Evolutionary conservation across 495 filamentous ascomycete species (phyloP).

Genomic region (Paragyromitra xinjiangensis): DNA sequence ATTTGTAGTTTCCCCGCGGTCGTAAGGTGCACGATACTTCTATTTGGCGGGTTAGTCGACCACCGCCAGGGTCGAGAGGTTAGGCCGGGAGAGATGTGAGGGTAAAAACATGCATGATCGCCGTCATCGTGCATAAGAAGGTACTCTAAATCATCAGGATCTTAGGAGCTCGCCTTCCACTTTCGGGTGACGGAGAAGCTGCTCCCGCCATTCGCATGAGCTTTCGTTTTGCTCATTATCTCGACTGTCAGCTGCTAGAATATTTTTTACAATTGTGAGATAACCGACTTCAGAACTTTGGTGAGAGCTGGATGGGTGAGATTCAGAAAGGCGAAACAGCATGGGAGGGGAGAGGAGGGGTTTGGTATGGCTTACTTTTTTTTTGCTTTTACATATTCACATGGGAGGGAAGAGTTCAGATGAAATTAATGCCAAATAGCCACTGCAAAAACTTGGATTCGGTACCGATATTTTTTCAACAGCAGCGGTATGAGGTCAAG

Average conservation of each 20-base stretch:
- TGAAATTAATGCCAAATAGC: slow-evolving; percentile 36
- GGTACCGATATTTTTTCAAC: slow-evolving; percentile 26
- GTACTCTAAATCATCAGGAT: slow-evolving; percentile 17
- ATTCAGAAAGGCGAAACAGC: neutral
- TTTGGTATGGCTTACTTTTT: neutral
- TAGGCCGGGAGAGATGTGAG: slow-evolving; percentile 28
- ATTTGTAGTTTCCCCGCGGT: slow-evolving; percentile 17
- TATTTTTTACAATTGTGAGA: slow-evolving; percentile 25
- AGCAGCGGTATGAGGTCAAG: slow-evolving; percentile 39
- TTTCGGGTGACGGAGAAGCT: slow-evolving; percentile 49
- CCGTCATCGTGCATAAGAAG: slow-evolving; percentile 44
- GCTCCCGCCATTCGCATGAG: slow-evolving; percentile 40
- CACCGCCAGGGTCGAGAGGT: slow-evolving; percentile 16
- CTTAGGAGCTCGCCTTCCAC: slow-evolving; percentile 40
- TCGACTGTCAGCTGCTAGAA: slow-evolving; percentile 29
- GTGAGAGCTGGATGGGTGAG: slow-evolving; percentile 20
- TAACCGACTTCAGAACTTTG: neutral
- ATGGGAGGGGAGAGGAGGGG: slow-evolving; percentile 14
- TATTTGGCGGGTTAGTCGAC: slow-evolving; percentile 13
- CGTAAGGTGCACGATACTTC: slow-evolving; percentile 4
- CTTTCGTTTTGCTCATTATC: slow-evolving; percentile 23
- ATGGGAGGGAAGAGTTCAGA: slow-evolving; percentile 48
- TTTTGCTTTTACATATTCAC: slow-evolving; percentile 38
- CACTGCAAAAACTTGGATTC: slow-evolving; percentile 19
- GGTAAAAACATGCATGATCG: slow-evolving; percentile 49